Evolutionary conservation across 495 filamentous ascomycete genomes (phyloP).

Genomic region (Jackrogersella minutella): DNA sequence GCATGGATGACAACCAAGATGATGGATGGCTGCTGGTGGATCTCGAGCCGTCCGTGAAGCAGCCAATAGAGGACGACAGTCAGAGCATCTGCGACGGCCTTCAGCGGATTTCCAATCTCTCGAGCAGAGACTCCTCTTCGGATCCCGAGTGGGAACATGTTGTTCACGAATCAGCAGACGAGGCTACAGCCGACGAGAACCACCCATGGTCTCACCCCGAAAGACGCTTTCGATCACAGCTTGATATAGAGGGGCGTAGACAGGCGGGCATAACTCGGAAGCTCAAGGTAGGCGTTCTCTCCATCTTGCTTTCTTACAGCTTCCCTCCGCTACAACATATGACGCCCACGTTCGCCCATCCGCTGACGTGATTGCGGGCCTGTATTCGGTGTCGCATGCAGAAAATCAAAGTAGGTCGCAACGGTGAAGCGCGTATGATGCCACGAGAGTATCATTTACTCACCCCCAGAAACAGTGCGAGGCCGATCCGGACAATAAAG

Average conservation of each 20-base stretch:
- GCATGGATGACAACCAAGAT: background rate
- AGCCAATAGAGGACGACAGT: background rate
- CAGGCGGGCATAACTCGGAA: constrained; percentile 49
- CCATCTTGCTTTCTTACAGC: background rate
- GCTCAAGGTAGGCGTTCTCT: constrained; percentile 34
- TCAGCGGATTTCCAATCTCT: background rate
- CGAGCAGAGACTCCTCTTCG: background rate
- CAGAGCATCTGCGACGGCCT: background rate
- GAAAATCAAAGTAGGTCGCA: constrained; percentile 51
- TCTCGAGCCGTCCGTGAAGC: background rate
- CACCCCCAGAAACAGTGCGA: constrained; percentile 36
- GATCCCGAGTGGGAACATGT: constrained; percentile 3
- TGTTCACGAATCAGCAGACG: background rate
- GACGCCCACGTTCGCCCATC: background rate
- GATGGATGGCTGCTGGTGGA: constrained; percentile 1
- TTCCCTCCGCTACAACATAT: background rate
- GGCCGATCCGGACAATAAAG: constrained; percentile 41
- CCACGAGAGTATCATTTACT: constrained; percentile 13
- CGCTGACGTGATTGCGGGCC: constrained; percentile 37
- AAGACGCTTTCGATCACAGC: constrained; percentile 24
- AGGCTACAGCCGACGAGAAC: constrained; percentile 7
- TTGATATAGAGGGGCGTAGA: constrained; percentile 29
- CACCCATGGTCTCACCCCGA: background rate
- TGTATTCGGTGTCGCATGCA: constrained; percentile 57
- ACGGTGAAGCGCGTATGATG: constrained; percentile 12